These are phyloP conservation scores for Calonectria naviculata DNA, from an alignment of 2,329 filamentous ascomycete genomes.

Conservation along the genomic window DNA sequence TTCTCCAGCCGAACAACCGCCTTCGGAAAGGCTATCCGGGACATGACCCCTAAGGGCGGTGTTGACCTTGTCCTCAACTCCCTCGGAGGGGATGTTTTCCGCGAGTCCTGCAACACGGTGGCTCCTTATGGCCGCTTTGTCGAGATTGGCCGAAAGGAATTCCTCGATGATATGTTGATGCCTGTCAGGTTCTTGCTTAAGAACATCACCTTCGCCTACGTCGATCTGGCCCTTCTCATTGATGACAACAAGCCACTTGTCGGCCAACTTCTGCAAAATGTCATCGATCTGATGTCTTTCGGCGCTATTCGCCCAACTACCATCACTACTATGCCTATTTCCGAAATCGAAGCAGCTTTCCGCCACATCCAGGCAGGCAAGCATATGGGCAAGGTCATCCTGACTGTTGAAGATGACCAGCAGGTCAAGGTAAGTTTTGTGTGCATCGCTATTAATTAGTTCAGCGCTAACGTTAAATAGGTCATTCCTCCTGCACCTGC, in stretches of 20 bases:
- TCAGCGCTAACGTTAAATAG: neutral
- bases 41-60: conserved; percentile 14
- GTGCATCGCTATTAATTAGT: neutral
- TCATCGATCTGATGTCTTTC: conserved; percentile 11
- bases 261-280: conserved; percentile 7
- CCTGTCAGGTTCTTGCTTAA: conserved; percentile 14
- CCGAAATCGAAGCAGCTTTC: conserved; percentile 15
- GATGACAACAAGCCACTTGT: conserved; percentile 17
- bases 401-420: conserved; percentile 9
- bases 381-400: conserved; percentile 29
- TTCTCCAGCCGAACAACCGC: conserved; percentile 9
- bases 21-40: neutral
- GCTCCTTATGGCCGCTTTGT: conserved; percentile 15
- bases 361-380: conserved; percentile 16
- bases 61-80: conserved; percentile 23
- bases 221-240: conserved; percentile 25
- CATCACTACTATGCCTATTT: conserved; percentile 8
- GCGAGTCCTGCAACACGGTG: conserved; percentile 12
- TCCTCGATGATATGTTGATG: conserved; percentile 18
- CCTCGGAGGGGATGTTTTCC: conserved; percentile 18
- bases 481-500: neutral
- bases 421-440: conserved; percentile 8
- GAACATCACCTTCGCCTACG: conserved; percentile 15
- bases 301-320: conserved; percentile 10
- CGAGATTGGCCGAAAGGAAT: conserved; percentile 24